These are phyloP conservation scores for Hyaloperonospora brassicae DNA, from an alignment of 352 stramenopile genomes.

Conservation along the genomic window DNA sequence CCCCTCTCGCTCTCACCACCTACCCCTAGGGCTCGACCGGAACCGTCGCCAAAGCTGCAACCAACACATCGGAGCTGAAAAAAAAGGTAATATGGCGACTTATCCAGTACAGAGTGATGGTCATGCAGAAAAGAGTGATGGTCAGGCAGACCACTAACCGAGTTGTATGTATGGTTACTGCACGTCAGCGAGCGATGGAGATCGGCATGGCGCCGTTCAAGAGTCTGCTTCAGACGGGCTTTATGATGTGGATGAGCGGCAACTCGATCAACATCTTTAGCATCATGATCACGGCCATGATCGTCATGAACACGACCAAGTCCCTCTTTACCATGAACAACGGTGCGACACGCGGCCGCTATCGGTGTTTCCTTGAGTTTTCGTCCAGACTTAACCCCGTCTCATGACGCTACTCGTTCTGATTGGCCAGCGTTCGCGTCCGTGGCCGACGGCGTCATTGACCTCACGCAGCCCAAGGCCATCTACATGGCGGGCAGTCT, in stretches of 20 bases:
- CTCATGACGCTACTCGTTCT: background rate
- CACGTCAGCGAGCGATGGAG: constrained; percentile 81
- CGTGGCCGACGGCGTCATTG: constrained; percentile 65
- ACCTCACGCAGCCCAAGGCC: constrained; percentile 84
- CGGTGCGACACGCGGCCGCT: constrained; percentile 19
- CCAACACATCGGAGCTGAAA: constrained; percentile 78
- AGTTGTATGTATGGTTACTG: background rate
- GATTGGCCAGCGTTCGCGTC: constrained; percentile 55
- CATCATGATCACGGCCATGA: constrained; percentile 92
- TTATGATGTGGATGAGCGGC: constrained; percentile 96
- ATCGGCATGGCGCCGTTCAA: constrained; percentile 87
- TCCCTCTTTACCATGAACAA: constrained; percentile 79
- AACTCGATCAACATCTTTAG: constrained; percentile 93
- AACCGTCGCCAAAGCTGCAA: constrained; percentile 51
- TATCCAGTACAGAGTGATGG: constrained; percentile 1
- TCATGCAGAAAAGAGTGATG: constrained; percentile 2
- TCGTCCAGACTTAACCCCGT: background rate
- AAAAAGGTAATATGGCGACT: constrained; percentile 55
- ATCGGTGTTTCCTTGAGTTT: background rate
- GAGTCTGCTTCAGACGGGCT: constrained; percentile 88
- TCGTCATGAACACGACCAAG: constrained; percentile 89
- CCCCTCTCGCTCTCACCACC: background rate
- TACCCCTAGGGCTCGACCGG: constrained; percentile 35
- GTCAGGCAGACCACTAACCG: background rate
- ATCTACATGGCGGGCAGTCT: constrained; percentile 85